Percentiles rank a stretch among this genome's conserved stretches.
These are phyloP conservation scores for Marchantia polymorpha DNA, from an alignment of 225 moss, liverwort and hornwort genomes.

Conservation along the genomic window DNA sequence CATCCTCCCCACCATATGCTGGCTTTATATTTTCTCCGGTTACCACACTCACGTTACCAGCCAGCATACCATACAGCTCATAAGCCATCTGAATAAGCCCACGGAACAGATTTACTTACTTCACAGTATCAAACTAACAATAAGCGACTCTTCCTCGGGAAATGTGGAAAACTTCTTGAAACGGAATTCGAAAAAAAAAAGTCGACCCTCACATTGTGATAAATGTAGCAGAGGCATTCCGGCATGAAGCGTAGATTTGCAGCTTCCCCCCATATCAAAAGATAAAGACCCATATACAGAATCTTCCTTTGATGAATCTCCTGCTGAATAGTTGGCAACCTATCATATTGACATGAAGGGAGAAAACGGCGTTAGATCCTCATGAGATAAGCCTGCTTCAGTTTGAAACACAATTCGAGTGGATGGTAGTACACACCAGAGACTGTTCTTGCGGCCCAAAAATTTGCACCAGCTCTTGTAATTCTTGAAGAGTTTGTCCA, in stretches of 20 bases:
- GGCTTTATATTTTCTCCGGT: conserved; percentile 94
- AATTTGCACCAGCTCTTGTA: conserved; percentile 98
- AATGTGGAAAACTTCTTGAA: no score
- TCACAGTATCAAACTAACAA: no score
- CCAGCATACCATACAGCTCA: conserved; percentile 90
- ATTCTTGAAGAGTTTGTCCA: conserved; percentile 89
- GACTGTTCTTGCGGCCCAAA: conserved; percentile 78
- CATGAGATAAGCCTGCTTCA: background rate
- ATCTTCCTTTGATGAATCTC: conserved; percentile 78
- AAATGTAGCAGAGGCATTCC: conserved; percentile 93
- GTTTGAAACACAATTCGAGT: background rate
- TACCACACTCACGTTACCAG: conserved; percentile 85
- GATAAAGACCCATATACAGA: conserved; percentile 86
- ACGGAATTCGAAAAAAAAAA: no score
- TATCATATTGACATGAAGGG: conserved; percentile 12
- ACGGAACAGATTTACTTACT: background rate
- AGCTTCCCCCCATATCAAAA: conserved; percentile 93
- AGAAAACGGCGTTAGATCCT: background rate
- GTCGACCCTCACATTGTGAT: conserved; percentile 55
- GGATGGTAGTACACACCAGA: conserved; percentile 56
- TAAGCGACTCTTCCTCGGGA: no score
- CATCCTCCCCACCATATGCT: conserved; percentile 83
- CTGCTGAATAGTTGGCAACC: conserved; percentile 79
- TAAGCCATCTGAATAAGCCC: conserved; percentile 78
- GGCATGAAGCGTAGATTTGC: conserved; percentile 98